Evolutionary conservation across 768 basidiomycete genomes (phyloP).

Genomic region (Trametes elegans): DNA sequence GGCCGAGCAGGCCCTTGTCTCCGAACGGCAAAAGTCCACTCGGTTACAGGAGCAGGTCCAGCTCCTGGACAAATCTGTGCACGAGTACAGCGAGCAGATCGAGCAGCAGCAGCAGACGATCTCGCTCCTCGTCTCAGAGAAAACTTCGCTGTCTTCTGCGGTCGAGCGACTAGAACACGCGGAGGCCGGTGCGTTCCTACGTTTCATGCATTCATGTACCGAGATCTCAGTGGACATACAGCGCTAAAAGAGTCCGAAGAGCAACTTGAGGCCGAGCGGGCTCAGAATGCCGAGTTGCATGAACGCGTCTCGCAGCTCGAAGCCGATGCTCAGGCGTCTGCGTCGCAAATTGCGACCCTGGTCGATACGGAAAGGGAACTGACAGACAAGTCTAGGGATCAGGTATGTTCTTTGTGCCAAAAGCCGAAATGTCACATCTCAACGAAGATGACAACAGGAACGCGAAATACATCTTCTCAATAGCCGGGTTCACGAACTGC

Average conservation of each 20-base stretch:
- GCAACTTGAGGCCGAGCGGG: conserved; percentile 24
- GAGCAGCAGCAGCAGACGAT: conserved; percentile 41
- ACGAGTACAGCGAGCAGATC: conserved; percentile 19
- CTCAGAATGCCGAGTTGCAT: conserved; percentile 19
- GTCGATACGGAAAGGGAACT: conserved; percentile 54
- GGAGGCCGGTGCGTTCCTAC: conserved; percentile 29
- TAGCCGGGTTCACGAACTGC: conserved; percentile 50
- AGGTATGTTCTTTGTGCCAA: conserved; percentile 36
- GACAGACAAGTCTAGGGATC: conserved; percentile 48
- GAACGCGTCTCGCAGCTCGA: conserved; percentile 43
- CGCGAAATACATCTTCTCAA: conserved; percentile 70
- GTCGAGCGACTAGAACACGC: conserved; percentile 32
- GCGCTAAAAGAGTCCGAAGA: conserved; percentile 26
- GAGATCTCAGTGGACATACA: conserved; percentile 1
- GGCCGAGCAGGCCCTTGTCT: conserved; percentile 6
- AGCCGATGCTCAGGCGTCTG: conserved; percentile 36
- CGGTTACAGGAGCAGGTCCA: conserved; percentile 16
- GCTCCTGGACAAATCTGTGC: conserved; percentile 19
- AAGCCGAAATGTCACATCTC: background rate
- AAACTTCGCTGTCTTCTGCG: conserved; percentile 30
- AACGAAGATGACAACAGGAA: conserved; percentile 44
- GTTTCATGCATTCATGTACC: background rate
- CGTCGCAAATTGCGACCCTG: conserved; percentile 40
- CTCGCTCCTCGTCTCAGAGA: conserved; percentile 38
- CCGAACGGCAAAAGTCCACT: conserved; percentile 12